Evolutionary conservation across 2,329 filamentous ascomycete species (phyloP).

Genomic region (Grosmannia serpens): DNA sequence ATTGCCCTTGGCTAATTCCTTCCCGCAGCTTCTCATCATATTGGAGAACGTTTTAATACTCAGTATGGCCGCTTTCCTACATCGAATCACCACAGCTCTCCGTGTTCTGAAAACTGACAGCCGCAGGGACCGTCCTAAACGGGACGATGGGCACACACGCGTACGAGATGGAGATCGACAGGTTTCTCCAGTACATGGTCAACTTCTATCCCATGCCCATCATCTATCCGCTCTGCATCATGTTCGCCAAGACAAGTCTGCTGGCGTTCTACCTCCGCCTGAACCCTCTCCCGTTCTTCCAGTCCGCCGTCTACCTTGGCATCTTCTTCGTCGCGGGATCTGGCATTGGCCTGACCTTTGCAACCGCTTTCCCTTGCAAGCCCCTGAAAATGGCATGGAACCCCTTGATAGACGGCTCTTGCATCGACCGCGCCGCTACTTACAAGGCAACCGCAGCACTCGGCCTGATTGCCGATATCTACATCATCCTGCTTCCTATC

Average conservation of each 20-base stretch:
- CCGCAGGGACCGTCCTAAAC: no score
- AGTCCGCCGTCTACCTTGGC: no score
- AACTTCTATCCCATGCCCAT: not conserved
- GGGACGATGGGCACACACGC: not conserved
- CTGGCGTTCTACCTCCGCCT: slow-evolving; percentile 3
- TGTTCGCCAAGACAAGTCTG: slow-evolving; percentile 6
- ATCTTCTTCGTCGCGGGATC: no score
- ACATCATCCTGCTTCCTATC: slow-evolving; percentile 1
- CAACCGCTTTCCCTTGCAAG: slow-evolving; percentile 7
- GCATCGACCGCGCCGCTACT: slow-evolving; percentile 7
- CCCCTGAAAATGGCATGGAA: slow-evolving; percentile 7
- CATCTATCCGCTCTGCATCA: not conserved
- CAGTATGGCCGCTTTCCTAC: no score
- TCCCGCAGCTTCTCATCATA: no score
- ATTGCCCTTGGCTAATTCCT: no score
- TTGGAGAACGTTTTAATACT: no score
- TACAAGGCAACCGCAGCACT: slow-evolving; percentile 11
- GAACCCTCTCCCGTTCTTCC: no score
- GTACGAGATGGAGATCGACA: not conserved
- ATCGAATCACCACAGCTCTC: no score
- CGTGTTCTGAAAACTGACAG: no score
- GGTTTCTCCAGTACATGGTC: not conserved
- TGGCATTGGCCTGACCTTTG: not conserved
- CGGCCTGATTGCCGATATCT: slow-evolving; percentile 7
- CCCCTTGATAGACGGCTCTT: slow-evolving; percentile 2